Conservation (phyloP, 805 yeast species). For the Tetrapisispora pingtungensis region DNA sequence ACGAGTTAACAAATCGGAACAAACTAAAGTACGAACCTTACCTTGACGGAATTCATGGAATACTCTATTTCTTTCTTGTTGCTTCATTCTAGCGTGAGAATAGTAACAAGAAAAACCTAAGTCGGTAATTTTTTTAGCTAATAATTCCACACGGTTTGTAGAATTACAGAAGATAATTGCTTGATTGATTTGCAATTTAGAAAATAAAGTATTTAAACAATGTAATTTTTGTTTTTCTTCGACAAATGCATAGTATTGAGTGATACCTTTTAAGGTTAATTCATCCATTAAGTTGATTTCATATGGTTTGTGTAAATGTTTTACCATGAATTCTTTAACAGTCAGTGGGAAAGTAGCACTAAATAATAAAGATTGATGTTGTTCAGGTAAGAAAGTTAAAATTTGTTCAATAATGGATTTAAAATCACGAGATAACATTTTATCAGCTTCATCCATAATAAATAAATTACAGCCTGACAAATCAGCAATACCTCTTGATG, state of each 20-base stretch:
- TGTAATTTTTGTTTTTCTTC: conserved; percentile 94
- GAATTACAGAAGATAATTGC: conserved; percentile 96
- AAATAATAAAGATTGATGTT: conserved; percentile 76
- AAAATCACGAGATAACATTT: conserved; percentile 87
- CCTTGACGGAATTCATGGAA: conserved; percentile 99
- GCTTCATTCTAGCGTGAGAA: conserved; percentile 96
- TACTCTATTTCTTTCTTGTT: conserved; percentile 91
- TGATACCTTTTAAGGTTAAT: conserved; percentile 88
- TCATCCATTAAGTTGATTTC: conserved; percentile 98
- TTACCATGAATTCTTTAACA: conserved; percentile 86
- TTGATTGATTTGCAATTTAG: conserved; percentile 91
- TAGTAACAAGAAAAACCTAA: conserved; percentile 93
- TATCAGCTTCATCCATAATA: conserved; percentile 98
- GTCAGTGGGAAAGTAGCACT: conserved; percentile 95
- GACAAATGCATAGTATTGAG: conserved; percentile 96
- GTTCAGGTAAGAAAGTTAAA: conserved; percentile 65
- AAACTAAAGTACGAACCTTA: conserved; percentile 90
- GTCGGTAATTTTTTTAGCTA: conserved; percentile 93
- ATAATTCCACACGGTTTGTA: conserved; percentile 87
- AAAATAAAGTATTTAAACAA: conserved; percentile 88
- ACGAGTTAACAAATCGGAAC: conserved; percentile 92
- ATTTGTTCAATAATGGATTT: conserved; percentile 80
- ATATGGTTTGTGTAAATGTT: conserved; percentile 81
- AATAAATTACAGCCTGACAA: conserved; percentile 77
- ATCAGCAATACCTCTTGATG: conserved; percentile 79